phyloP scores from a whole-genome alignment of 805 yeast genomes.

The Pichia deserticola region DNA sequence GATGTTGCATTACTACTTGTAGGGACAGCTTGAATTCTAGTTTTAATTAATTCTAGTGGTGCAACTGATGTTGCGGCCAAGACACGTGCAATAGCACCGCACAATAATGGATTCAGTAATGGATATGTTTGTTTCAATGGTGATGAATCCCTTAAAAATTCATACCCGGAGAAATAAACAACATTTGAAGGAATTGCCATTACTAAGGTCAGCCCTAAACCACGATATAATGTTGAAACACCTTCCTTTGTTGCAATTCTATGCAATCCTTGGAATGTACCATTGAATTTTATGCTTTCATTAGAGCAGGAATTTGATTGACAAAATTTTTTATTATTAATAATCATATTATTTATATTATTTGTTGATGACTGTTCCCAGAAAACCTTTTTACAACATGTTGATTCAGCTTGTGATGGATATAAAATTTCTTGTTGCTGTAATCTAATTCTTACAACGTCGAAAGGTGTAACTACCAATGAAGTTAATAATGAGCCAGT shows the following conservation, averaged over 20 bases:
- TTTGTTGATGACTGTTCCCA: constrained; percentile 18
- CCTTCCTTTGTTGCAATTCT: constrained; percentile 73
- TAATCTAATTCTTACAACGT: constrained; percentile 66
- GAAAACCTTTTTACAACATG: constrained; percentile 34
- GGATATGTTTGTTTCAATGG: constrained; percentile 35
- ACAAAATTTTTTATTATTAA: constrained; percentile 19
- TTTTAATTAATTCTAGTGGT: constrained; percentile 81
- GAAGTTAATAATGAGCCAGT: constrained; percentile 70
- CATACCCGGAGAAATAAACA: constrained; percentile 92
- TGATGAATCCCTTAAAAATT: constrained; percentile 70
- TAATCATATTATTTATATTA: neutral
- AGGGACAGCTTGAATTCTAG: constrained; percentile 87
- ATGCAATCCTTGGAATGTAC: constrained; percentile 68
- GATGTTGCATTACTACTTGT: constrained; percentile 22
- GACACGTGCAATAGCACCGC: constrained; percentile 80
- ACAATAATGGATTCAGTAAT: constrained; percentile 61
- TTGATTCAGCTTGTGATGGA: constrained; percentile 22
- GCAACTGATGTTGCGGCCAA: constrained; percentile 80
- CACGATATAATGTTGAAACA: constrained; percentile 73
- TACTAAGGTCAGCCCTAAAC: constrained; percentile 67
- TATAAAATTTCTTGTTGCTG: constrained; percentile 67
- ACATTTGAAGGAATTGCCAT: constrained; percentile 94
- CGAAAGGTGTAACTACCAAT: constrained; percentile 70
- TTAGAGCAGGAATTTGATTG: constrained; percentile 34
- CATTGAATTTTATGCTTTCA: constrained; percentile 37